phyloP scores from a whole-genome alignment of 2,329 filamentous ascomycete species.

The Paecilomyces niveus region DNA sequence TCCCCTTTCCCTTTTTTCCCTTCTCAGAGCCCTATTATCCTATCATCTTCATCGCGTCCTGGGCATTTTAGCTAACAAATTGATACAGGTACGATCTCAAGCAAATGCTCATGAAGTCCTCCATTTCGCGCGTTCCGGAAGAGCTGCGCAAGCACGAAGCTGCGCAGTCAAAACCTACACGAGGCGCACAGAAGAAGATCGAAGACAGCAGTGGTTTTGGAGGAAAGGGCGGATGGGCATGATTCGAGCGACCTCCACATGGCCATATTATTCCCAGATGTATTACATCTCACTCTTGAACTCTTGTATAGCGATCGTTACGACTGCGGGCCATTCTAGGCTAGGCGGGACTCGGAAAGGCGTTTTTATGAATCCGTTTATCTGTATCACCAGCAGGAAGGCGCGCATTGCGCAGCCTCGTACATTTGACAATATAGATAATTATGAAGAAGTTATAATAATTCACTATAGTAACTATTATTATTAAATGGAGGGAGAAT shows the following conservation, averaged over 20 bases:
- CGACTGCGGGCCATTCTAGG: not conserved
- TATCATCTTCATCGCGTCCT: not conserved
- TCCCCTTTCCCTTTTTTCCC: not conserved
- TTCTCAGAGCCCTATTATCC: not conserved
- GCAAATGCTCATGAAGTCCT: slow-evolving; percentile 89
- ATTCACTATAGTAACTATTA: no score
- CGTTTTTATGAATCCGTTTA: not conserved
- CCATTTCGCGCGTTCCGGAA: slow-evolving; percentile 82
- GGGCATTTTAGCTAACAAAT: slow-evolving; percentile 10
- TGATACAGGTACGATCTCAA: slow-evolving; percentile 65
- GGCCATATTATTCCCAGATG: not conserved
- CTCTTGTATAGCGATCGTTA: not conserved
- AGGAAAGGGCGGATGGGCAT: slow-evolving; percentile 27
- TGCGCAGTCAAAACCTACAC: slow-evolving; percentile 72
- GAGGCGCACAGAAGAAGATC: slow-evolving; percentile 41
- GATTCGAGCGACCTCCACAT: not conserved
- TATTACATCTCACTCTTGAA: not conserved
- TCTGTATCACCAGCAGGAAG: not conserved
- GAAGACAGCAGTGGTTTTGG: slow-evolving; percentile 34
- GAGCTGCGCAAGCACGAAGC: slow-evolving; percentile 84
- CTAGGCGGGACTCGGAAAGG: not conserved
- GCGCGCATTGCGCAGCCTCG: no score
- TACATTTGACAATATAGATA: no score
- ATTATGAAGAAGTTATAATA: no score
- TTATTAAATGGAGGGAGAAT: no score